phyloP scores from a whole-genome alignment of 371 early-diverging fungal species.

The Globomyces sp. region DNA sequence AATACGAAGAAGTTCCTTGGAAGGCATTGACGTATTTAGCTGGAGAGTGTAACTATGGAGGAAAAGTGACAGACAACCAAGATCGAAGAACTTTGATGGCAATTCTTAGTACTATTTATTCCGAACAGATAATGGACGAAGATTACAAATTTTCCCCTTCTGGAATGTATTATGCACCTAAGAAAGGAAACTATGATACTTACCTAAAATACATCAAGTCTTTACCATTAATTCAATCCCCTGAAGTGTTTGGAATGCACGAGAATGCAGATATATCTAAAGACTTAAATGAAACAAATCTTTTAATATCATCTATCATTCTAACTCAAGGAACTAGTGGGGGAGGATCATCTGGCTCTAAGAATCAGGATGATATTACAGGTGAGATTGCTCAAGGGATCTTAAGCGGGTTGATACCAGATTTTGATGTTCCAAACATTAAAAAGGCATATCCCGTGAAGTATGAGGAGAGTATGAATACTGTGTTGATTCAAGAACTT shows the following conservation, averaged over 20 bases:
- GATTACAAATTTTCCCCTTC: constrained; percentile 47
- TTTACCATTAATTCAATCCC: constrained; percentile 49
- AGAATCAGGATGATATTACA: constrained; percentile 45
- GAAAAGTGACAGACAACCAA: constrained; percentile 57
- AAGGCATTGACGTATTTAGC: constrained; percentile 57
- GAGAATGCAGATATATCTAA: constrained; percentile 63
- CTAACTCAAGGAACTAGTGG: constrained; percentile 47
- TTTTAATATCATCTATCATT: constrained; percentile 48
- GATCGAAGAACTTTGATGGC: constrained; percentile 55
- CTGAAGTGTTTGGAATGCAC: constrained; percentile 62
- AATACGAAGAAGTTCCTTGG: constrained; percentile 57
- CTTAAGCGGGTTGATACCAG: constrained; percentile 40
- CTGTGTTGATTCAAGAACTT: constrained; percentile 58
- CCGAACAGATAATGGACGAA: constrained; percentile 46
- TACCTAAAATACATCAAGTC: constrained; percentile 52
- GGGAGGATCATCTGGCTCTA: constrained; percentile 36
- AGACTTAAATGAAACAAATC: constrained; percentile 52
- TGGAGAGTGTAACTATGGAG: constrained; percentile 65
- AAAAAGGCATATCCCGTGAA: constrained; percentile 51
- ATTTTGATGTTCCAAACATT: constrained; percentile 42
- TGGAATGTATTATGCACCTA: constrained; percentile 49
- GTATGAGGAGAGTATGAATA: constrained; percentile 61
- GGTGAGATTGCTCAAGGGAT: constrained; percentile 52
- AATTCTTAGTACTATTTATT: constrained; percentile 49
- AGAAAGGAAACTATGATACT: constrained; percentile 41